Conservation (phyloP, 495 filamentous ascomycete genomes). For the Chaetomium cochliodes region DNA sequence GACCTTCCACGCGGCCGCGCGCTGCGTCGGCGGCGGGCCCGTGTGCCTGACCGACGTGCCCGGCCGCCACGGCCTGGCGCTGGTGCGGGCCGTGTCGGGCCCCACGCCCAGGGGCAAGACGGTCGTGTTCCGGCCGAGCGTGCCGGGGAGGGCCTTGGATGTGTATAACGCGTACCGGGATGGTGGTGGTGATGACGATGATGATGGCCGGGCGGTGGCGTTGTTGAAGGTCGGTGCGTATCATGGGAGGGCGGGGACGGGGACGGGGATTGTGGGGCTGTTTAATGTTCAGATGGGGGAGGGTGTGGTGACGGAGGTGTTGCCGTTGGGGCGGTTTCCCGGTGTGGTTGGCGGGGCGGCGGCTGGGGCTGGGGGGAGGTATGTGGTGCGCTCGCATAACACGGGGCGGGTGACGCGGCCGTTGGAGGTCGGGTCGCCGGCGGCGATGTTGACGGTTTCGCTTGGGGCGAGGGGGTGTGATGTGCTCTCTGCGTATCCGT, state of each 20-base stretch:
- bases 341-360: conserved; percentile 59
- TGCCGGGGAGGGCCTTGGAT: conserved; percentile 66
- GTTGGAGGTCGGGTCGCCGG: conserved; percentile 40
- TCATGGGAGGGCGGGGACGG: conserved; percentile 56
- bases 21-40: conserved; percentile 87
- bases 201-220: conserved; percentile 22
- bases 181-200: not conserved
- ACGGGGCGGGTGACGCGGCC: conserved; percentile 62
- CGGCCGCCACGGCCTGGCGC: conserved; percentile 67
- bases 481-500: conserved; percentile 72
- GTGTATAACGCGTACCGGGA: conserved; percentile 74
- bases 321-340: conserved; percentile 68
- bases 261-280: conserved; percentile 74
- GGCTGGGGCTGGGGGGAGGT: conserved; percentile 44
- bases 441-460: conserved; percentile 56
- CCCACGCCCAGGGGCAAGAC: conserved; percentile 65
- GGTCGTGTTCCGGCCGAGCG: conserved; percentile 72
- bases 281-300: conserved; percentile 67
- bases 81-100: conserved; percentile 76
- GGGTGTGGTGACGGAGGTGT: conserved; percentile 57
- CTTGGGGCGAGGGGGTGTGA: conserved; percentile 70
- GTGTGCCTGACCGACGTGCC: conserved; percentile 92
- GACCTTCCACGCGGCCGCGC: conserved; percentile 78
- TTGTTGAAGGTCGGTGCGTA: conserved; percentile 80
- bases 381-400: conserved; percentile 69